Base-by-base conservation (phyloP, 441 rosid genomes). In the Bocquillonia castaneifolia region DNA sequence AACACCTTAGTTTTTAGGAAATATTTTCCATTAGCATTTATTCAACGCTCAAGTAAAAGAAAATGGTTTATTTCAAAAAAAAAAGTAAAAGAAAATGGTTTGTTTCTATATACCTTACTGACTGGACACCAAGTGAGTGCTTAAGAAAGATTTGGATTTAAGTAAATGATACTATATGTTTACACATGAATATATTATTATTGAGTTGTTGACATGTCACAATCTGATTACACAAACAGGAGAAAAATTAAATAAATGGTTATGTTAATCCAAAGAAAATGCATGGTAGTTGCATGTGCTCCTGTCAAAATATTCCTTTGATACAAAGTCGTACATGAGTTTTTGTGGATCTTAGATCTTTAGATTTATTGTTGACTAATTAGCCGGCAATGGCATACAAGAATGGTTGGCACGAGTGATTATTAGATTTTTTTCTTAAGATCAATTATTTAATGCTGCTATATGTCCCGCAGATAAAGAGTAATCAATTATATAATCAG, bases 281-380 rank as follows among this genome's bases (percentile, higher is more conserved):
- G 50, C 51, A 12, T 18, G 45, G 48, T 48, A 6, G 44, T 22
- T 45, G 44, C 71, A 68, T 59, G 51, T 50, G 72, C 48, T 47
- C n/a, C 14, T 23, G 57, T 17, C 72, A 59, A 68, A 36, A 32
- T 58, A 68, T 50, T 68, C 58, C 45, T 5, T 13, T 2, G 32
- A 40, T 4, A 42, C 2, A 42, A 5, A 29, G 54, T 37, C 17
- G 28, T 50, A n/a, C 53, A 54, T 40, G 20, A 20, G 52, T 54
- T 22, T 52, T 22, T 7, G 32, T 20, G 58, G 68, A 78, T 55
- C 72, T 56, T 47, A 47, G 71, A 4, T 74, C 59, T 62, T 74
- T 78, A 64, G 64, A 57, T 68, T 20, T 29, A 25, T 23, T 47
- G 48, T 66, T 44, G 72, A 65, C 51, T 12, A 68, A 18, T 44